Evolutionary conservation across 176 grass and related monocot species (phyloP).

Genomic region (Saccharum spontaneum): DNA sequence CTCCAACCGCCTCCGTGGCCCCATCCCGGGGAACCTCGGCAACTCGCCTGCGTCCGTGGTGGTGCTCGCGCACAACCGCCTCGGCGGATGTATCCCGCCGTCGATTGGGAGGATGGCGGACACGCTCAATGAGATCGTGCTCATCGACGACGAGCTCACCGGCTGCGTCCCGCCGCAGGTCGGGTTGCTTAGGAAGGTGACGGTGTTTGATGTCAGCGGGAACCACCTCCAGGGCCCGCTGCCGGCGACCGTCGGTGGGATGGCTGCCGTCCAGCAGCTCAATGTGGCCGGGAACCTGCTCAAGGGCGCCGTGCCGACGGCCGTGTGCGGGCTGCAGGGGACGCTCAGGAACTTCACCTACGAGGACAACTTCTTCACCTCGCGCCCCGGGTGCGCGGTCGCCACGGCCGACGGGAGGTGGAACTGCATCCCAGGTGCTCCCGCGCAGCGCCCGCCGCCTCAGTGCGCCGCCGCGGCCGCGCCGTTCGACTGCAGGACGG

Average conservation of each 20-base stretch:
- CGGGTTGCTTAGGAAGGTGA: conserved; percentile 8
- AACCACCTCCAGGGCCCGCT: conserved; percentile 47
- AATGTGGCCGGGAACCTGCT: conserved; percentile 40
- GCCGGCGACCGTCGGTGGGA: not conserved
- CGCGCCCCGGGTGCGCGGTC: not conserved
- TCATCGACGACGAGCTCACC: conserved; percentile 47
- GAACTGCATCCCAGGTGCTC: conserved; percentile 52
- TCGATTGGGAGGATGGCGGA: conserved; percentile 30
- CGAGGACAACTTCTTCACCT: conserved; percentile 47
- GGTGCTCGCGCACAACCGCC: conserved; percentile 53
- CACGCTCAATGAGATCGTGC: conserved; percentile 54
- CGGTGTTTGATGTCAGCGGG: conserved; percentile 43
- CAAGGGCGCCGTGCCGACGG: conserved; percentile 16
- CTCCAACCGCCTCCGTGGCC: conserved; percentile 31
- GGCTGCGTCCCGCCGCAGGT: conserved; percentile 46
- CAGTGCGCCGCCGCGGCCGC: conserved; percentile 33
- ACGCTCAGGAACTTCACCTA: conserved; percentile 55
- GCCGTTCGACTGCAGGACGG: conserved; percentile 44
- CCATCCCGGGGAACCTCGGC: conserved; percentile 43
- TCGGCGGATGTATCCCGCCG: conserved; percentile 32
- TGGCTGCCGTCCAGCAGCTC: conserved; percentile 26
- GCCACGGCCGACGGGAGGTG: conserved; percentile 35
- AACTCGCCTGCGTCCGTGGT: conserved; percentile 42
- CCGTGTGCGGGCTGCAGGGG: conserved; percentile 16
- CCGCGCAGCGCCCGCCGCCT: conserved; percentile 33